Evolutionary conservation across 495 filamentous ascomycete genomes (phyloP), one percentile per base, ranked within the genome.

Genomic region (Penicillium herquei): DNA sequence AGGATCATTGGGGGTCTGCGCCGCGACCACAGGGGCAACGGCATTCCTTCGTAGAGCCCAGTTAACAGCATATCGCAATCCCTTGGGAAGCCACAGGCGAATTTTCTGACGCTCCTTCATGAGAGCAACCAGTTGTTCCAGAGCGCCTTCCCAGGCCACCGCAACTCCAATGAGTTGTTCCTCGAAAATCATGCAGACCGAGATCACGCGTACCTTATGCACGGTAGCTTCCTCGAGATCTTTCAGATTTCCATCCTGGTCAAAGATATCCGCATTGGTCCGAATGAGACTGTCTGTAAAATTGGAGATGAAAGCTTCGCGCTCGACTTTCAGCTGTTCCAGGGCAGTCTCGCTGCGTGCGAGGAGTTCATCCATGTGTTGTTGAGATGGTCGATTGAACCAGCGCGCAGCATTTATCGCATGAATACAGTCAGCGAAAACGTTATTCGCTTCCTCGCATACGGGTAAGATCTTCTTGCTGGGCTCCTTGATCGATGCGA

Each of bases 161-260:
- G 52, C 52, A 17, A 68, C 61, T 10, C 49, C 54, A 9, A 69
- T 55, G 11, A 71, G 32, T 7, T 70, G 69, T 48, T 70, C 67
- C 45, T 71, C 67, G 46, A 64, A 70, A 8, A 70, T 49, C 69
- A 71, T 71, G 7, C 59, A 62, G 3, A 66, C 14, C 0, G 58
- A 49, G 5, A 71, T 64, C 2, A 51, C 65, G 10, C 54, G 39
- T 13, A 64, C 30, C 49, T 51, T 62, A n/a, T 44, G 51, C 41
- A 63, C 47, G 0, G 57, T 47, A 13, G 31, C 9, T n/a, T 61
- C 53, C 3, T 58, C 64, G 12, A 56, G 37, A 10, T 31, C 13
- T 37, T 59, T 65, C 40, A 68, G 26, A 10, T 48, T 53, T 11
- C 66, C 66, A 17, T 51, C 45, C 7, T 64, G 64, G 31, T 68